Evolutionary conservation across 805 yeast species (phyloP).

Genomic region (Kodamaea nitidulidarum): DNA sequence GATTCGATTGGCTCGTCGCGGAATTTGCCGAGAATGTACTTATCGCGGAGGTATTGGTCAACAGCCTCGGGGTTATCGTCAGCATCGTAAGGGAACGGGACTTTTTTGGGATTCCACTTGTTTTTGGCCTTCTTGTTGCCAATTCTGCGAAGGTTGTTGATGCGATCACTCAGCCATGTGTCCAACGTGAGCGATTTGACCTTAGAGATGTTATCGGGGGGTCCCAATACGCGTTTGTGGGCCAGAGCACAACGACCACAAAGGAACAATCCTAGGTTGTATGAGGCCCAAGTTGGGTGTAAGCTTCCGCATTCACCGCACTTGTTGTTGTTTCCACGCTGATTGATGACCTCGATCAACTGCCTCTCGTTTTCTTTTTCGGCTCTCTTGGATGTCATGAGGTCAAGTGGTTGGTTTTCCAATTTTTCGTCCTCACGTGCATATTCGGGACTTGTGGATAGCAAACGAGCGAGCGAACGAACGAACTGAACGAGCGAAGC

Average conservation of each 20-base stretch:
- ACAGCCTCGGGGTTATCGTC: constrained; percentile 58
- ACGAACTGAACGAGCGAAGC: too few species aligned
- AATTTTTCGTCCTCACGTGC: not conserved
- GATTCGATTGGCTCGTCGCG: constrained; percentile 36
- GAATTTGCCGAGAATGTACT: constrained; percentile 63
- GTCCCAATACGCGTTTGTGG: constrained; percentile 58
- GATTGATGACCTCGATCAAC: constrained; percentile 57
- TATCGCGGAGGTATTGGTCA: constrained; percentile 58
- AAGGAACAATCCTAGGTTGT: constrained; percentile 59
- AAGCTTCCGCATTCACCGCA: constrained; percentile 76
- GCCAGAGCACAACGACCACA: constrained; percentile 85
- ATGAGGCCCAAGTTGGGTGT: constrained; percentile 60
- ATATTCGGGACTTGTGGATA: too few species aligned
- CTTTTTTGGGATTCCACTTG: constrained; percentile 65
- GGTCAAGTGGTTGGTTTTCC: not conserved
- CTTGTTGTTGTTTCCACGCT: constrained; percentile 55
- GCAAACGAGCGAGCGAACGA: too few species aligned
- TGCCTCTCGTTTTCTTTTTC: constrained; percentile 46
- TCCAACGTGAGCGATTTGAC: constrained; percentile 75
- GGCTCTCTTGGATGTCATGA: constrained; percentile 30
- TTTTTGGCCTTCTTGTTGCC: constrained; percentile 63
- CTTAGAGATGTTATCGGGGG: constrained; percentile 45
- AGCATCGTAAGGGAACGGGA: constrained; percentile 71
- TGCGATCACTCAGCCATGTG: constrained; percentile 57
- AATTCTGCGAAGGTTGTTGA: constrained; percentile 39